Conservation (phyloP, 768 basidiomycete species). For the Pulveroboletus frians region DNA sequence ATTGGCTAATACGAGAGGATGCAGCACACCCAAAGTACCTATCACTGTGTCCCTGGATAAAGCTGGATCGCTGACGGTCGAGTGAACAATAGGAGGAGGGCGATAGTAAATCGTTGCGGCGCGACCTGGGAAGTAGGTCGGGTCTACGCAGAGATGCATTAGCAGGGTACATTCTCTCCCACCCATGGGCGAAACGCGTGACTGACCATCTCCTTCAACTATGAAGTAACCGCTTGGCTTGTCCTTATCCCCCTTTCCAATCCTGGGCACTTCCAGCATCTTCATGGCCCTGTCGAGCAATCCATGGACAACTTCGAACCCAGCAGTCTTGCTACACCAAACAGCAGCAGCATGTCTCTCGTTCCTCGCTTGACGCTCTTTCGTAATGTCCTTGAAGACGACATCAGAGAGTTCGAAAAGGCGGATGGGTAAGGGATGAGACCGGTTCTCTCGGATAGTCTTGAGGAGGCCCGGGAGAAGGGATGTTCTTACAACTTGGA, state of each 20-base stretch:
- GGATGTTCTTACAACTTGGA: conserved; percentile 96
- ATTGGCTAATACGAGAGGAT: conserved; percentile 85
- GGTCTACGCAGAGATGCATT: conserved; percentile 49
- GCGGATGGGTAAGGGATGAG: conserved; percentile 85
- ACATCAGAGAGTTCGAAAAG: conserved; percentile 95
- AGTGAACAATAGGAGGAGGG: conserved; percentile 32
- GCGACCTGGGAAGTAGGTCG: conserved; percentile 92
- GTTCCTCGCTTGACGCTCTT: conserved; percentile 85
- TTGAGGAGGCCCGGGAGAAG: conserved; percentile 95
- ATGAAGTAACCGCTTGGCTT: conserved; percentile 86
- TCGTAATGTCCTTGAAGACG: conserved; percentile 74
- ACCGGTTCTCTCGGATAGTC: conserved; percentile 93
- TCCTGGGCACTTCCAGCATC: conserved; percentile 87
- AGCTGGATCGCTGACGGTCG: conserved; percentile 40
- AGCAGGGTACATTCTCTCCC: background rate
- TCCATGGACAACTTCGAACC: conserved; percentile 95
- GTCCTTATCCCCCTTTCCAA: conserved; percentile 50
- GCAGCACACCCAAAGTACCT: conserved; percentile 89
- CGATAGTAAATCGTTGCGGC: conserved; percentile 92
- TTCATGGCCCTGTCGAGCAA: conserved; percentile 93
- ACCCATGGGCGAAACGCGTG: background rate
- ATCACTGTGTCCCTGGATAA: conserved; percentile 60
- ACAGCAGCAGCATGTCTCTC: conserved; percentile 83
- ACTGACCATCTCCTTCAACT: conserved; percentile 74
- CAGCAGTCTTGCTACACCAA: conserved; percentile 95